phyloP scores from a whole-genome alignment of 768 basidiomycete genomes.

The Tylopilus balloui region DNA sequence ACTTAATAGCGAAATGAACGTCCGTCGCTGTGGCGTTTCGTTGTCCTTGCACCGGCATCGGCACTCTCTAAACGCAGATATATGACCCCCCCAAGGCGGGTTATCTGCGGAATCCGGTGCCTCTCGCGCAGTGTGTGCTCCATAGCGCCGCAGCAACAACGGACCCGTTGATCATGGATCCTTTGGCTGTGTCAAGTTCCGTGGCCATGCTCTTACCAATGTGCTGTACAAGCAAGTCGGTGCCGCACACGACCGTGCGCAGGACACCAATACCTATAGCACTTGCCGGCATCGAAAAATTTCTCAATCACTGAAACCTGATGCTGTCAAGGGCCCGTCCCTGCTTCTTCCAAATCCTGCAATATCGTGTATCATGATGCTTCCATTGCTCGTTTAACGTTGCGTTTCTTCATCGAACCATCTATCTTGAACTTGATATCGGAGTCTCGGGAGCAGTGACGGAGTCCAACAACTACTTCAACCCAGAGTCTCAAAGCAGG shows the following conservation, averaged over 20 bases:
- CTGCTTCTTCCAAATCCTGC: not conserved
- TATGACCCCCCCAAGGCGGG: conserved; percentile 7
- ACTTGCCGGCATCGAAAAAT: not conserved
- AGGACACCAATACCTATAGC: not conserved
- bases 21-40: conserved; percentile 14
- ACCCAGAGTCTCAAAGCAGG: not conserved
- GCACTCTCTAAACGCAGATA: not conserved
- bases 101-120: conserved; percentile 1
- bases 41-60: not conserved
- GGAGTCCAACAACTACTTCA: not conserved
- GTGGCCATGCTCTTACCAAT: not conserved
- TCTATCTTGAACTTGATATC: not conserved
- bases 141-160: not conserved
- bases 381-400: conserved; percentile 6
- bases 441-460: not conserved
- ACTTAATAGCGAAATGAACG: conserved; percentile 20
- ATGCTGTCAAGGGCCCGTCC: conserved; percentile 5
- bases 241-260: no score
- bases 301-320: not conserved
- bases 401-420: not conserved
- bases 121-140: no score
- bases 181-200: not conserved
- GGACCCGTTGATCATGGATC: conserved; percentile 1
- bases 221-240: no score
- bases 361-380: not conserved